These are phyloP conservation scores for Aspergillus proliferans DNA, from an alignment of 2,329 filamentous ascomycete species.

Conservation along the genomic window DNA sequence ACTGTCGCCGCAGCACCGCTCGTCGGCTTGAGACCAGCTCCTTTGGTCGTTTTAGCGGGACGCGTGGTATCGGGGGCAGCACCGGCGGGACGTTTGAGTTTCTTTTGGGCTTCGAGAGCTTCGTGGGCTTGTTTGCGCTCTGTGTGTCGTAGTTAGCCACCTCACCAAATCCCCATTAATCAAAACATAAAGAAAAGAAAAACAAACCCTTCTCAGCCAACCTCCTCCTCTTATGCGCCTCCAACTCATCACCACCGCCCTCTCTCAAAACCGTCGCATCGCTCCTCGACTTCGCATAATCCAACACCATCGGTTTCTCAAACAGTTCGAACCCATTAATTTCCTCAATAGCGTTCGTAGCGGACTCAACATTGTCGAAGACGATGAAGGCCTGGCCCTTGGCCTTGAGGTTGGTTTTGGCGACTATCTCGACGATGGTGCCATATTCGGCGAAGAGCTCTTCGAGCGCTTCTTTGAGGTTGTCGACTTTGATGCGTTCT, in stretches of 20 bases:
- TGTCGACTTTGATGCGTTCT: conserved; percentile 78
- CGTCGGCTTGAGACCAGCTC: conserved; percentile 70
- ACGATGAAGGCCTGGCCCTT: conserved; percentile 96
- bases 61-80: conserved; percentile 44
- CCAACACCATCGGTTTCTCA: conserved; percentile 80
- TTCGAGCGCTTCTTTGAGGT: conserved; percentile 64
- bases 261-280: conserved; percentile 76
- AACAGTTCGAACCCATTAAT: conserved; percentile 90
- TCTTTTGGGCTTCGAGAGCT: conserved; percentile 70
- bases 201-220: conserved; percentile 77
- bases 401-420: conserved; percentile 82
- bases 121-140: conserved; percentile 77
- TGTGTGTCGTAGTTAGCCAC: conserved; percentile 21
- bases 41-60: conserved; percentile 64
- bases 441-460: conserved; percentile 88
- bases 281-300: conserved; percentile 74
- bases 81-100: conserved; percentile 59
- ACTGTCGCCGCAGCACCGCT: conserved; percentile 61
- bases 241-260: conserved; percentile 73
- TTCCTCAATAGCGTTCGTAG: conserved; percentile 74
- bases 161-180: not conserved
- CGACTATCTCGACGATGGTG: conserved; percentile 73
- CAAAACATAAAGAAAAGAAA: conserved; percentile 7
- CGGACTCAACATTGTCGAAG: conserved; percentile 75
- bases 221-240: conserved; percentile 75